Conservation (phyloP, 169 alveolate genomes). For the Ichthyophthirius multifiliis region DNA sequence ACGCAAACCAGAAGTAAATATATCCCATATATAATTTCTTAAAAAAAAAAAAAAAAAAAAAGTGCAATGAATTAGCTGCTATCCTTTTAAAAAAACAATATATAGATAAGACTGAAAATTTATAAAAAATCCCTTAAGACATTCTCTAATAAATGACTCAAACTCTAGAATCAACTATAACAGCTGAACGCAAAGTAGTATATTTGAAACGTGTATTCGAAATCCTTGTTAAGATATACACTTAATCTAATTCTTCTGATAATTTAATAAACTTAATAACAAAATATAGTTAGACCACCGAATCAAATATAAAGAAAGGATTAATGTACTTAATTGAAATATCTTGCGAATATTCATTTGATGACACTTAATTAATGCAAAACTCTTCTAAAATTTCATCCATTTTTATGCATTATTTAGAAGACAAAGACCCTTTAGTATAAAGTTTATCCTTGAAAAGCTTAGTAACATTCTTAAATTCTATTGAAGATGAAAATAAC, state of each 20-base stretch:
- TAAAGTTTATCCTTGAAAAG: conserved; percentile 1
- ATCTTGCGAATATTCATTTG: conserved; percentile 38
- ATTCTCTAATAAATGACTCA: background rate
- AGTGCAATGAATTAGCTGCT: conserved; percentile 9
- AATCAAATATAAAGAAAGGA: background rate
- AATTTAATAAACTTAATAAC: background rate
- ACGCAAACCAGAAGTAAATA: background rate
- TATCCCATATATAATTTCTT: background rate
- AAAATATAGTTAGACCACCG: background rate
- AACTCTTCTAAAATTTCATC: conserved; percentile 8
- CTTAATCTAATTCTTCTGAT: background rate
- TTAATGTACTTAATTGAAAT: conserved; percentile 35
- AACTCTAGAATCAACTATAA: background rate
- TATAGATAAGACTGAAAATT: background rate
- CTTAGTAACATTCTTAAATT: conserved; percentile 9
- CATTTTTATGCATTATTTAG: conserved; percentile 15
- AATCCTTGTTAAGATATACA: background rate
- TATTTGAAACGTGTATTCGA: background rate
- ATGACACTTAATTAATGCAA: conserved; percentile 32
- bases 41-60: background rate
- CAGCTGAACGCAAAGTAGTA: background rate
- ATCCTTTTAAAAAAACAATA: background rate
- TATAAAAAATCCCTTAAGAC: background rate
- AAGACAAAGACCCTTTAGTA: conserved; percentile 6
- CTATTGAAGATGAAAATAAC: conserved; percentile 33